phyloP scores from a whole-genome alignment of 257 asterid genomes.

The Nicotiana tomentosiformis region DNA sequence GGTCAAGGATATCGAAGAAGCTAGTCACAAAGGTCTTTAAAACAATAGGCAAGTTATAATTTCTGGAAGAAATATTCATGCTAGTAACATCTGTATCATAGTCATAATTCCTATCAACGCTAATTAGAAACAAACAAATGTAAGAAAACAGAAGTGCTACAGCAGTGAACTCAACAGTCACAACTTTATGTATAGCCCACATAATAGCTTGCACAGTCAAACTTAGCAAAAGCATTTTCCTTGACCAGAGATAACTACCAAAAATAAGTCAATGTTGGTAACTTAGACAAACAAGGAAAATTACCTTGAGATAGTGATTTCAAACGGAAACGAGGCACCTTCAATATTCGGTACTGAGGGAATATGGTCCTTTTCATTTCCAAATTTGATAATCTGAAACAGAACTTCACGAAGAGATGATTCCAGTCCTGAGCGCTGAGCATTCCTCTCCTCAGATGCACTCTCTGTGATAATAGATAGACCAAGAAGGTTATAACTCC shows the following conservation, averaged over 20 bases:
- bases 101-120: background rate
- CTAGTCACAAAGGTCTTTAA: background rate
- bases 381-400: conserved; percentile 88
- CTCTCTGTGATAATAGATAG: conserved; percentile 27
- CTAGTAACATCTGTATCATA: background rate
- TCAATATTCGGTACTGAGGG: conserved; percentile 80
- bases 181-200: background rate
- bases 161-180: background rate
- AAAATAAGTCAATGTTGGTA: background rate
- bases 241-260: background rate
- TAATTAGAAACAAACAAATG: background rate
- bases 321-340: conserved; percentile 84
- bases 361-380: conserved; percentile 88
- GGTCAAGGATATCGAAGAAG: background rate
- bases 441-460: conserved; percentile 64
- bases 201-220: background rate
- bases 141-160: background rate
- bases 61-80: background rate
- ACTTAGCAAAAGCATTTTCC: background rate
- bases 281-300: background rate
- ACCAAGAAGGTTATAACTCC: background rate
- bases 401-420: conserved; percentile 76
- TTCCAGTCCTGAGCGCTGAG: conserved; percentile 67
- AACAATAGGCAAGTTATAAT: background rate
- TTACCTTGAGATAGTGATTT: conserved; percentile 88